These are phyloP conservation scores for Cinchona pubescens DNA, from an alignment of 257 asterid species.

Conservation along the genomic window DNA sequence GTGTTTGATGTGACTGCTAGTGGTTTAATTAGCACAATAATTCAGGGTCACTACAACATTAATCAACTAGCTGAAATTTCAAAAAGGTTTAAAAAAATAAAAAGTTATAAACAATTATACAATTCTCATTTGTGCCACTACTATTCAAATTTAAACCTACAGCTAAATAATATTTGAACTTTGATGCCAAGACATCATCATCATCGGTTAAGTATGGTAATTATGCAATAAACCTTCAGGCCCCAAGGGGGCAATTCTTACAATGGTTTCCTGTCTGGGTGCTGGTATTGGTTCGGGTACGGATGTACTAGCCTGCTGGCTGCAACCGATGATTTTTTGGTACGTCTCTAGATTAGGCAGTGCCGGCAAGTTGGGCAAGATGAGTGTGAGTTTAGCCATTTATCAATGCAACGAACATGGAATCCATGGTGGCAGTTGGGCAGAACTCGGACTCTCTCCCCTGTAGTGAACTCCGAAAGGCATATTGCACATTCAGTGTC, in stretches of 20 bases:
- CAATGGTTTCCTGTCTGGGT: conserved; percentile 1
- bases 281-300: background rate
- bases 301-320: background rate
- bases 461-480: conserved; percentile 24
- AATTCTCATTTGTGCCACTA: conserved; percentile 5
- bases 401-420: conserved; percentile 29
- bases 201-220: background rate
- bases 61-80: background rate
- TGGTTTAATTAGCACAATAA: background rate
- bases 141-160: conserved; percentile 7
- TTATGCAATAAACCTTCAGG: conserved; percentile 22
- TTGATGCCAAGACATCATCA: background rate
- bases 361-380: conserved; percentile 38
- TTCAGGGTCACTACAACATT: background rate
- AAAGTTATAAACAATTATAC: background rate
- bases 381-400: conserved; percentile 32
- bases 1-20: background rate
- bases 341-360: conserved; percentile 32
- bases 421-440: conserved; percentile 34
- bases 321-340: conserved; percentile 22
- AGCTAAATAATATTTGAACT: background rate
- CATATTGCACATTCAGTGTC: conserved; percentile 27
- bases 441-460: conserved; percentile 20
- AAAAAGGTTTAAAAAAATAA: background rate
- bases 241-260: conserved; percentile 22